These are phyloP conservation scores for Scleroderma bovista DNA, from an alignment of 768 basidiomycete genomes.

Conservation along the genomic window DNA sequence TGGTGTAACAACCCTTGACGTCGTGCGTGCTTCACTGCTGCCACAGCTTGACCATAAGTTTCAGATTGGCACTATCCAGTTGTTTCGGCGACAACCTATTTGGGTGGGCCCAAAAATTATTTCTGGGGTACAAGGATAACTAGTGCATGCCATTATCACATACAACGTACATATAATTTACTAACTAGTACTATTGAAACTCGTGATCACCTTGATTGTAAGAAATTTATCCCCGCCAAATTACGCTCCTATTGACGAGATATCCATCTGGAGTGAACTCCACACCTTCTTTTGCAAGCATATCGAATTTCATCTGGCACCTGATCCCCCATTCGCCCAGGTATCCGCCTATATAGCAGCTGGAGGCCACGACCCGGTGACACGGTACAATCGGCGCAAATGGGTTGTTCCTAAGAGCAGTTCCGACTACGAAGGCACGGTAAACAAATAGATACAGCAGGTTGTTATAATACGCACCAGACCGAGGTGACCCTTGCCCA, in stretches of 20 bases:
- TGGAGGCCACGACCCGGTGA: slow-evolving; percentile 63
- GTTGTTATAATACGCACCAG: slow-evolving; percentile 37
- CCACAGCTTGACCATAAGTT: no score
- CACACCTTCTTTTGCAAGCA: slow-evolving; percentile 52
- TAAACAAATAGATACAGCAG: background rate
- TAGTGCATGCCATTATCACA: no score
- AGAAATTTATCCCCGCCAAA: slow-evolving; percentile 11
- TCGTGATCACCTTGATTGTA: no score
- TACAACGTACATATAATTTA: no score
- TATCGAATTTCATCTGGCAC: slow-evolving; percentile 42
- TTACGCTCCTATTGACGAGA: slow-evolving; percentile 22
- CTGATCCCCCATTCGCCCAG: slow-evolving; percentile 53
- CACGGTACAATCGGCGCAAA: slow-evolving; percentile 67
- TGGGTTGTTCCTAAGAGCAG: slow-evolving; percentile 57
- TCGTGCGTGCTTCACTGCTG: slow-evolving; percentile 89
- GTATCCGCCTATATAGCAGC: slow-evolving; percentile 57
- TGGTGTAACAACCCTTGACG: slow-evolving; percentile 97
- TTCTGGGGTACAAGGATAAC: no score
- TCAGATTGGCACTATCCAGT: no score
- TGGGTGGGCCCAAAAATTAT: no score
- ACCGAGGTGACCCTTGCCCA: slow-evolving; percentile 55
- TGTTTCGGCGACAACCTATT: no score
- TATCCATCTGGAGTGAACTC: slow-evolving; percentile 41
- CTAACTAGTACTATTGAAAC: no score
- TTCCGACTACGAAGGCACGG: slow-evolving; percentile 54